Percentiles rank a stretch among this genome's conserved stretches.
Evolutionary conservation across 129 eudicot genomes (phyloP).

Genomic region (Sambucus nigra): DNA sequence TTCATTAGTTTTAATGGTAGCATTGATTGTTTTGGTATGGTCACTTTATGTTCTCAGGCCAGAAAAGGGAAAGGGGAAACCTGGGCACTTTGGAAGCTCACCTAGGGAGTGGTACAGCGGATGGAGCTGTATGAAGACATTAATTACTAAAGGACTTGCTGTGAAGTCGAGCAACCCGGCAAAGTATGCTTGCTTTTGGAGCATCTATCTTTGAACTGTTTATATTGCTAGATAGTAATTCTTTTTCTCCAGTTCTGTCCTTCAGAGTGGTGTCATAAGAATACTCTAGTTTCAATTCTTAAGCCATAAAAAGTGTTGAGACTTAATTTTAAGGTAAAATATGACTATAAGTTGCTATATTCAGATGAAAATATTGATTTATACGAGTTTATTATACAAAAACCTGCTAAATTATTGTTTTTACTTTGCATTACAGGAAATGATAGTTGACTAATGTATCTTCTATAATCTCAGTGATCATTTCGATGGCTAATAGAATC

Average conservation of each 20-base stretch:
- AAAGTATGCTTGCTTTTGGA: constrained; percentile 38
- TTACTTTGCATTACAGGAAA: too few relatives aligned
- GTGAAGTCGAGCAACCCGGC: constrained; percentile 91
- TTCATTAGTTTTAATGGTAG: constrained; percentile 1
- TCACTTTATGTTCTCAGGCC: constrained; percentile 43
- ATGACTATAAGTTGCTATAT: too few relatives aligned
- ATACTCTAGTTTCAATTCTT: too few relatives aligned
- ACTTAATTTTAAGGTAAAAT: too few relatives aligned
- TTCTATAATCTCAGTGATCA: too few relatives aligned
- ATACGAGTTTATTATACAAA: too few relatives aligned
- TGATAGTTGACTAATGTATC: too few relatives aligned
- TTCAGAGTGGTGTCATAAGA: background rate
- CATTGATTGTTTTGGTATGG: constrained; percentile 1
- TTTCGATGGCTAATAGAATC: too few relatives aligned
- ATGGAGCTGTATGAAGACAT: constrained; percentile 85
- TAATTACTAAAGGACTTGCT: constrained; percentile 71
- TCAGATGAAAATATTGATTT: too few relatives aligned
- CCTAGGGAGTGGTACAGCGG: constrained; percentile 93
- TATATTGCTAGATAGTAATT: background rate
- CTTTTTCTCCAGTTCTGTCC: background rate
- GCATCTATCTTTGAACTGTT: background rate
- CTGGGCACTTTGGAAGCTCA: constrained; percentile 81
- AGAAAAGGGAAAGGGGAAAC: constrained; percentile 73
- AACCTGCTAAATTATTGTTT: too few relatives aligned
- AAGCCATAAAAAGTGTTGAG: too few relatives aligned